Evolutionary conservation across 148 eudicot genomes (phyloP).

Genomic region (Rhododendron williamsianum): DNA sequence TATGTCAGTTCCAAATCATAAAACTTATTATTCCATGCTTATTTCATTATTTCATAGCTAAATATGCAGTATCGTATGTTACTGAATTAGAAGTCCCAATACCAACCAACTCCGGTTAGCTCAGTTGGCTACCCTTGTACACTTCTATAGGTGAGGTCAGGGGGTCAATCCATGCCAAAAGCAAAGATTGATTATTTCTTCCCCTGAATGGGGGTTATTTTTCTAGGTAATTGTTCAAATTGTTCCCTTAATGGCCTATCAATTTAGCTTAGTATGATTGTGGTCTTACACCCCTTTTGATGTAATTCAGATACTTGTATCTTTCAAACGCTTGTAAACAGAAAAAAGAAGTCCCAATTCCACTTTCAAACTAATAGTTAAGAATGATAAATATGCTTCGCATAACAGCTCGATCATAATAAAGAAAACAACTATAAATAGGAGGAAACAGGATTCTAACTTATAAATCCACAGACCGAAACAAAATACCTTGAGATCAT

Average conservation of each 20-base stretch:
- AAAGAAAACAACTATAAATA: neutral
- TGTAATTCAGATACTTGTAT: neutral
- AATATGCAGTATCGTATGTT: neutral
- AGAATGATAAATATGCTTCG: neutral
- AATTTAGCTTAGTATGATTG: neutral
- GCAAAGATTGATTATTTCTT: neutral
- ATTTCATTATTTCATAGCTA: neutral
- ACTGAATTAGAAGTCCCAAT: neutral
- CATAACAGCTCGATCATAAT: neutral
- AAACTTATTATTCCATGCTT: neutral
- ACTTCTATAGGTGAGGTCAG: neutral
- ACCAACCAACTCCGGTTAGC: neutral
- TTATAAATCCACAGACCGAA: neutral
- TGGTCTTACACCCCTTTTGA: neutral
- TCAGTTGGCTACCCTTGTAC: neutral
- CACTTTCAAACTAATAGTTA: neutral
- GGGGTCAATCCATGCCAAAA: neutral
- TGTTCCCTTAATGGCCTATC: neutral
- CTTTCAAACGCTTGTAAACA: neutral
- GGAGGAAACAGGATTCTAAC: neutral
- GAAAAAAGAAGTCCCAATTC: neutral
- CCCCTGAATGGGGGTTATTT: neutral
- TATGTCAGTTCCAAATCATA: neutral
- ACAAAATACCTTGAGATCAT: slow-evolving; percentile 81
- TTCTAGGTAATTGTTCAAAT: neutral